Evolutionary conservation across 306 rosid species (phyloP).

Genomic region (Cicer pinnatifidum): DNA sequence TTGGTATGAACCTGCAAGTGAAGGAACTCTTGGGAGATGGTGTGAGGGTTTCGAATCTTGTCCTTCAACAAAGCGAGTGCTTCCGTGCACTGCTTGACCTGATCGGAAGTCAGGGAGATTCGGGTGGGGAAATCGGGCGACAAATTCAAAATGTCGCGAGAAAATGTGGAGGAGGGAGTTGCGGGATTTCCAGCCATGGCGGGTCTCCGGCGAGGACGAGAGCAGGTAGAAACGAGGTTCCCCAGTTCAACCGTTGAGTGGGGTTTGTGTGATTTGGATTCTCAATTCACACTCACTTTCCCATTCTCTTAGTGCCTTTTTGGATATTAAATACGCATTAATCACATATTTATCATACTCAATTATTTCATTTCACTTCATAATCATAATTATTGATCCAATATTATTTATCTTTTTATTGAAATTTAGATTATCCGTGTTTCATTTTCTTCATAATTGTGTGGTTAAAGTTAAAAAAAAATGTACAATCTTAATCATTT

Average conservation of each 20-base stretch:
- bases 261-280: not conserved
- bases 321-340: no score
- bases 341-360: conserved; percentile 6
- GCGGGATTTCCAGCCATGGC: conserved; percentile 47
- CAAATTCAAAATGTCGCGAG: conserved; percentile 49
- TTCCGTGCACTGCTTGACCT: conserved; percentile 63
- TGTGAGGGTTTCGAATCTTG: conserved; percentile 57
- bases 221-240: conserved; percentile 45
- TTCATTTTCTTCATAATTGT: no score
- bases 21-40: conserved; percentile 66
- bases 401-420: no score
- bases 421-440: no score
- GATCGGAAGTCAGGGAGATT: conserved; percentile 63
- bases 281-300: not conserved
- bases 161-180: conserved; percentile 27
- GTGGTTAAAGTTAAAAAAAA: no score
- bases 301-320: not conserved
- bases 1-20: conserved; percentile 60
- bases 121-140: conserved; percentile 62
- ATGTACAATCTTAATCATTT: no score
- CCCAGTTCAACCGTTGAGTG: conserved; percentile 45
- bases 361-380: not conserved
- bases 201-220: conserved; percentile 50
- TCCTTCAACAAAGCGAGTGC: conserved; percentile 64
- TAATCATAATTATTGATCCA: no score